Conservation (phyloP, 2,329 filamentous ascomycete genomes). For the Penicillium sp. region DNA sequence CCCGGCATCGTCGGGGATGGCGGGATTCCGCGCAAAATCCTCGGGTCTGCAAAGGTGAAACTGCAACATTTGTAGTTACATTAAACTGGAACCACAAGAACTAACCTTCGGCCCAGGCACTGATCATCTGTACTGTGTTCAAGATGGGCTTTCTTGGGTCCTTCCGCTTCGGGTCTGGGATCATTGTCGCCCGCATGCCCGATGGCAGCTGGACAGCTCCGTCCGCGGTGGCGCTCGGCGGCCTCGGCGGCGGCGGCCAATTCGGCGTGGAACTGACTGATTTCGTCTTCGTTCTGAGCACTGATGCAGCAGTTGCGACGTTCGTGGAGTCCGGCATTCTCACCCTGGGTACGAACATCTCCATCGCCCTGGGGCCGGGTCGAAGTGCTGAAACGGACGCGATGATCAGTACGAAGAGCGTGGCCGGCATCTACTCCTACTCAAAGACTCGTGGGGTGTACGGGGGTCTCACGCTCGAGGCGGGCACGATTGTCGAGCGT, state of each 20-base stretch:
- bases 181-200: constrained; percentile 46
- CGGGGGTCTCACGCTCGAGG: constrained; percentile 87
- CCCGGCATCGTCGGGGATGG: constrained; percentile 90
- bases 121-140: constrained; percentile 47
- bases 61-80: neutral
- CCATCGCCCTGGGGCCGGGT: constrained; percentile 86
- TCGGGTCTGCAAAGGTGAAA: constrained; percentile 80
- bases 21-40: constrained; percentile 81
- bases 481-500: constrained; percentile 83
- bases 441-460: constrained; percentile 96
- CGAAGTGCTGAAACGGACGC: constrained; percentile 92
- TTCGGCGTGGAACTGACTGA: constrained; percentile 50
- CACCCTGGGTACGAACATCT: constrained; percentile 90
- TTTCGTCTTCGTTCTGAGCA: constrained; percentile 97
- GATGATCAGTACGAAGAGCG: constrained; percentile 77
- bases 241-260: constrained; percentile 46
- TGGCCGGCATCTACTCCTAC: constrained; percentile 90
- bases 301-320: constrained; percentile 76
- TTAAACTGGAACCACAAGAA: neutral
- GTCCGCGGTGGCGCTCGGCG: constrained; percentile 45
- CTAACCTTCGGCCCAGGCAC: constrained; percentile 32
- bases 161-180: constrained; percentile 46
- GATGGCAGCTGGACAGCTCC: constrained; percentile 49
- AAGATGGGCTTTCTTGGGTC: constrained; percentile 48
- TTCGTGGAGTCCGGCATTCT: constrained; percentile 87